Evolutionary conservation across 768 basidiomycete species (phyloP).

Genomic region (Naematelia encephala): DNA sequence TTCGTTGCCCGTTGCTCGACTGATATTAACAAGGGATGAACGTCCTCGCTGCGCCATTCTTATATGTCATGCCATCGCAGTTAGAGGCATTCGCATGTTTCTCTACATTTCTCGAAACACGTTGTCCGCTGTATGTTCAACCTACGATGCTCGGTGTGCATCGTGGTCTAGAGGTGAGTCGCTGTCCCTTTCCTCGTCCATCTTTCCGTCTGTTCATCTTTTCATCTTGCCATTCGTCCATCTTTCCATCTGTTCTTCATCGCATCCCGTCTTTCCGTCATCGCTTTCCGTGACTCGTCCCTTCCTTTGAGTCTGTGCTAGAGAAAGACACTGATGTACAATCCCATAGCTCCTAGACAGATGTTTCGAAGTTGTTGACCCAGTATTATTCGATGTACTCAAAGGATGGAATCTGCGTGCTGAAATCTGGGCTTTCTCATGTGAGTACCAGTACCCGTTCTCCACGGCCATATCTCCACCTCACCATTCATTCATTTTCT

Average conservation of each 20-base stretch:
- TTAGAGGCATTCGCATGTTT: conserved; percentile 98
- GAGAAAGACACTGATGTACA: background rate
- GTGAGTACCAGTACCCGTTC: conserved; percentile 55
- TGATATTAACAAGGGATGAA: conserved; percentile 66
- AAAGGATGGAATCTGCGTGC: conserved; percentile 88
- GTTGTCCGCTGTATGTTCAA: conserved; percentile 93
- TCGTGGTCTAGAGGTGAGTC: conserved; percentile 79
- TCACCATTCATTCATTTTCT: background rate
- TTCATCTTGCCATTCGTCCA: too few relatives aligned
- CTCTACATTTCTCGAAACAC: conserved; percentile 89
- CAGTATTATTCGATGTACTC: conserved; percentile 74
- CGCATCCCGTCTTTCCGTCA: too few relatives aligned
- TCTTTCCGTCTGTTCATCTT: too few relatives aligned
- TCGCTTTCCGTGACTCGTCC: background rate
- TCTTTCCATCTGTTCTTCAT: too few relatives aligned
- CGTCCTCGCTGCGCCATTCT: conserved; percentile 93
- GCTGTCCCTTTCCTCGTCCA: too few relatives aligned
- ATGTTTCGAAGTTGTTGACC: conserved; percentile 87
- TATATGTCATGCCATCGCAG: conserved; percentile 96
- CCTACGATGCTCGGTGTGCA: conserved; percentile 96
- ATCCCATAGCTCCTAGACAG: conserved; percentile 74
- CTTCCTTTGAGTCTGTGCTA: background rate
- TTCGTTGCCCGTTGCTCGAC: background rate
- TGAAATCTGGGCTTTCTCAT: conserved; percentile 96
- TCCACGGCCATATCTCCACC: background rate